phyloP scores from a whole-genome alignment of 352 stramenopile species.

The Phytophthora tentaculata region DNA sequence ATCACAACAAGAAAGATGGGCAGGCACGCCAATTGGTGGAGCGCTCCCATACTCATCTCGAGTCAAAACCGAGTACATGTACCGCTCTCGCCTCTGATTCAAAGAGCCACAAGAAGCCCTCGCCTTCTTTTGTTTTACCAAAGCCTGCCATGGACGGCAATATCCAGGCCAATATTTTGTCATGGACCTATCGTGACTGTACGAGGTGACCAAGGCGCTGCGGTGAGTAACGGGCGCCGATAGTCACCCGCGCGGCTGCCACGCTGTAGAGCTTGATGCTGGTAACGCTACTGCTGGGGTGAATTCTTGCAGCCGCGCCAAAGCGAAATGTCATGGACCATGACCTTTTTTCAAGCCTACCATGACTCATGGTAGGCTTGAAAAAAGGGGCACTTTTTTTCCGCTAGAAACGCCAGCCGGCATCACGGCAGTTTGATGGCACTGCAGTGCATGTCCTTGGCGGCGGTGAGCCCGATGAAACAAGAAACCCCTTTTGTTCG shows the following conservation, averaged over 20 bases:
- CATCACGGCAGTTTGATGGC: conserved; percentile 14
- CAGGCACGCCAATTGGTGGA: conserved; percentile 28
- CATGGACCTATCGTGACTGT: conserved; percentile 5
- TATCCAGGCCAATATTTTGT: conserved; percentile 18
- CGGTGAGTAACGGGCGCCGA: conserved; percentile 13
- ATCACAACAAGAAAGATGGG: conserved; percentile 41
- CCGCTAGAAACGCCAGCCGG: conserved; percentile 21
- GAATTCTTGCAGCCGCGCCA: conserved; percentile 10
- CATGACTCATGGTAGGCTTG: conserved; percentile 9
- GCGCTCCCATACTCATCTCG: conserved; percentile 1
- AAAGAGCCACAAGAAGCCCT: neutral
- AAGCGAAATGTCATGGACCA: conserved; percentile 30
- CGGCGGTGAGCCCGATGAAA: neutral
- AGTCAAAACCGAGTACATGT: neutral
- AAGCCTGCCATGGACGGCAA: neutral
- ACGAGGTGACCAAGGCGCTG: conserved; percentile 14
- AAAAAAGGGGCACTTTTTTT: conserved; percentile 26
- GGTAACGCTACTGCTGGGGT: conserved; percentile 11
- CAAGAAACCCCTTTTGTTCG: conserved; percentile 17
- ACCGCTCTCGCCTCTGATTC: neutral
- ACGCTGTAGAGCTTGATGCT: conserved; percentile 6
- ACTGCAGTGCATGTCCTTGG: conserved; percentile 15
- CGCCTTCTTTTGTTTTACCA: neutral
- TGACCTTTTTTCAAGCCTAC: no score
- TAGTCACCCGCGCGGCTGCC: conserved; percentile 19